Base-by-base conservation (phyloP, 768 basidiomycete species). In the Mrakia blollopis region DNA sequence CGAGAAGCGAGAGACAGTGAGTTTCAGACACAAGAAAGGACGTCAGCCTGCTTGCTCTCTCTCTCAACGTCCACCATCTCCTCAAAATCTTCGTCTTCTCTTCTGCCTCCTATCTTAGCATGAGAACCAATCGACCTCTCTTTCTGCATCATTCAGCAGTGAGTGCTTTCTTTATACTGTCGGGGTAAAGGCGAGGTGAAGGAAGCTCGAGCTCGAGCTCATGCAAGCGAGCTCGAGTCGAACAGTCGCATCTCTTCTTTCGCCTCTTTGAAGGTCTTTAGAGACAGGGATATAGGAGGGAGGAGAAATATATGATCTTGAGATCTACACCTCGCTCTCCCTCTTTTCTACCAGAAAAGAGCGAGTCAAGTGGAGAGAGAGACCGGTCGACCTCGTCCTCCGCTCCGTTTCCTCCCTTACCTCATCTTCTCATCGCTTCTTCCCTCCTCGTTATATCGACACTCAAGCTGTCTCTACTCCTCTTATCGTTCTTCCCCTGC, bases 141-240 rank as follows among this genome's bases (percentile, higher is more conserved):
- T 68, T 68, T 13, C 65, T 68, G 9, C 65, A 68, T 23, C 65
- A 68, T 37, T 68, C 65, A 37, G 65, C 65, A 10, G 65, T 68
- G 65, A 68, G 65, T 68, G 10, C 21, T 1, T 13, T 16, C 2
- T 37, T 23, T 16, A 1, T 18, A 16, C 63, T 67, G 10, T n/a
- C 21, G 14, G 14, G 52, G 52, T 52, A n/a, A 54, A 21, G 10
- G 6, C 32, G 32, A 23, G 62, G n/a, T n/a, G 14, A 30, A 28
- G 13, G 32, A n/a, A 62, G 28, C 61, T 28, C 25, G 11, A 28
- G n/a, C n/a, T n/a, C n/a, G n/a, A 28, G 61, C 61, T 23, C 13
- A 14, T 13, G 61, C 21, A n/a, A n/a, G 28, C 39, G 25, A 44
- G 39, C 39, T 5, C 39, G 39, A 41, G 39, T 41, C 39, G 39